A percentile compares a stretch with the other conserved stretches of the same genome.
These are phyloP conservation scores for Umbelopsis ramanniana DNA, from an alignment of 192 early-diverging fungal species.

Conservation along the genomic window DNA sequence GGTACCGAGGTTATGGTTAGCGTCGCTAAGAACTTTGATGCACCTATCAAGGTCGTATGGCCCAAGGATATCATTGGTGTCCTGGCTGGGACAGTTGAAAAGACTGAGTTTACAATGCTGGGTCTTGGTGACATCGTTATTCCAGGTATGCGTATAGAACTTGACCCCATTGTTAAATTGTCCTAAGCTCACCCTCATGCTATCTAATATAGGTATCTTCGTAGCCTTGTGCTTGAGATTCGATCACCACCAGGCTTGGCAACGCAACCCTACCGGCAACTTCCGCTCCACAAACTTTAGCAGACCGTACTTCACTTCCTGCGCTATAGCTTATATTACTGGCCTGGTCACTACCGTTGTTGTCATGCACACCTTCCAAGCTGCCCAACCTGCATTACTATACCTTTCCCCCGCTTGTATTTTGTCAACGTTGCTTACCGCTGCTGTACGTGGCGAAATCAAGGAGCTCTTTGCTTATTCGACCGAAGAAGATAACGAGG, in stretches of 20 bases:
- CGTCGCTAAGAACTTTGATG: conserved; percentile 95
- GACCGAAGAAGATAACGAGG: conserved; percentile 58
- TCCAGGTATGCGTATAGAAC: conserved; percentile 63
- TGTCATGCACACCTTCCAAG: conserved; percentile 95
- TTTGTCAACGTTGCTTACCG: conserved; percentile 75
- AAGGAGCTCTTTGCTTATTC: conserved; percentile 64
- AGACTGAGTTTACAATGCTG: conserved; percentile 82
- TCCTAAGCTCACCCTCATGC: not conserved
- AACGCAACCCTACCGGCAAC: conserved; percentile 56
- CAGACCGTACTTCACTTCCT: conserved; percentile 89
- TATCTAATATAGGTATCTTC: conserved; percentile 69
- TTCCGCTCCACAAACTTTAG: conserved; percentile 65
- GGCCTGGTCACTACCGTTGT: conserved; percentile 88
- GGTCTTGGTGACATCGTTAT: conserved; percentile 98
- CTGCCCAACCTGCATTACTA: conserved; percentile 94
- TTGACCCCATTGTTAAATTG: not conserved
- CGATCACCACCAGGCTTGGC: conserved; percentile 80
- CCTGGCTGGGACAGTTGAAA: conserved; percentile 46
- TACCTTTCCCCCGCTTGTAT: conserved; percentile 98
- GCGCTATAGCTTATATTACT: conserved; percentile 77
- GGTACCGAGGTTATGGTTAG: conserved; percentile 98
- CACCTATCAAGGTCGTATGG: conserved; percentile 94
- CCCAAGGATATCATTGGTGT: conserved; percentile 72
- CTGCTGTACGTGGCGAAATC: conserved; percentile 68
- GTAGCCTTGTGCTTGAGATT: conserved; percentile 89